Conservation (phyloP, 148 eudicot genomes). For the Heliamphora exappendiculata region DNA sequence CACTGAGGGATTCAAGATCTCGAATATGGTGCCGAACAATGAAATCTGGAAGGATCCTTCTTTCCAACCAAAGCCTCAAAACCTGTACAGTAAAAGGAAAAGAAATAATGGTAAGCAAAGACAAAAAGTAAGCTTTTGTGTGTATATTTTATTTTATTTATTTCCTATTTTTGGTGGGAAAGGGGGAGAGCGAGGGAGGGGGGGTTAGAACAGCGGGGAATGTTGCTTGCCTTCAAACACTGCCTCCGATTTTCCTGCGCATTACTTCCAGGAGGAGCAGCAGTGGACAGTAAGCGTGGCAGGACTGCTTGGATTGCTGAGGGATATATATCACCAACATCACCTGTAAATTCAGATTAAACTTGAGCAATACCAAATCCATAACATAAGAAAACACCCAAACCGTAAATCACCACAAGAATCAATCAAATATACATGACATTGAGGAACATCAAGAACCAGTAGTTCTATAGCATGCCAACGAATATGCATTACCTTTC, state of each 20-base stretch:
- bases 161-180: too few species aligned
- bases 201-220: background rate
- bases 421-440: background rate
- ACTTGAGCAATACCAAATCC: constrained; percentile 1
- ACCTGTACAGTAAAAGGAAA: constrained; percentile 42
- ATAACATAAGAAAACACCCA: background rate
- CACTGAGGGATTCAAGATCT: constrained; percentile 63
- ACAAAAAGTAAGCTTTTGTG: background rate
- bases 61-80: constrained; percentile 84
- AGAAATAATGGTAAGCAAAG: background rate
- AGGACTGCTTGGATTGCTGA: constrained; percentile 72
- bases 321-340: constrained; percentile 54
- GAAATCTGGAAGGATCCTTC: constrained; percentile 76
- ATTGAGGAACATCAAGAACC: background rate
- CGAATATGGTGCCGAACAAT: constrained; percentile 67
- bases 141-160: too few species aligned
- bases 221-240: constrained; percentile 72
- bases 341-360: constrained; percentile 37
- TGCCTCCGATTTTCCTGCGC: constrained; percentile 86
- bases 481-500: constrained; percentile 49
- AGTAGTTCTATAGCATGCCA: background rate
- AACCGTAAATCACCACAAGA: background rate
- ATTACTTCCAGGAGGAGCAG: constrained; percentile 93
- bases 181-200: too few species aligned
- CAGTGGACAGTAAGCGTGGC: constrained; percentile 77